These are phyloP conservation scores for Epichloe gansuensis DNA, from an alignment of 2,329 filamentous ascomycete genomes.

Conservation along the genomic window DNA sequence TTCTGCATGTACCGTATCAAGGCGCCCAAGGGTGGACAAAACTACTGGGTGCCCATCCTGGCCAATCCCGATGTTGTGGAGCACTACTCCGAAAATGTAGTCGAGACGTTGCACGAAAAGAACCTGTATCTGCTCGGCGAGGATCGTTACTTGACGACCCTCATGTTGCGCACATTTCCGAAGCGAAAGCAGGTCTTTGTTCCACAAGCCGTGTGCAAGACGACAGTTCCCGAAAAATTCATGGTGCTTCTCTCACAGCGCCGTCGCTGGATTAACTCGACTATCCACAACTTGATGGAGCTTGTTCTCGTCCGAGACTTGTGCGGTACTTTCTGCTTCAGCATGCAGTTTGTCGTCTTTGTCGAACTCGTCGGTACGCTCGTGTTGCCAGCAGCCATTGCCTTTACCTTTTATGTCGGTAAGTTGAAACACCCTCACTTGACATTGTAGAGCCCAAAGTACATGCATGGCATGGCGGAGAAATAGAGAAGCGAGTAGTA, in stretches of 20 bases:
- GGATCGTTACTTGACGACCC: slow-evolving; percentile 87
- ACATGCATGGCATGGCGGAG: not conserved
- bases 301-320: slow-evolving; percentile 88
- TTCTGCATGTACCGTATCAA: slow-evolving; percentile 99
- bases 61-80: slow-evolving; percentile 98
- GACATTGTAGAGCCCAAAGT: not conserved
- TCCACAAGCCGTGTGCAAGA: slow-evolving; percentile 97
- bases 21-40: slow-evolving; percentile 92
- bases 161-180: slow-evolving; percentile 97
- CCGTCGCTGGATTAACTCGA: slow-evolving; percentile 98
- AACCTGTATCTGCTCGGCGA: slow-evolving; percentile 84
- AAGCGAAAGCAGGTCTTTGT: slow-evolving; percentile 99
- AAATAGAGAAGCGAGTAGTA: not conserved
- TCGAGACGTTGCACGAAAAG: slow-evolving; percentile 97
- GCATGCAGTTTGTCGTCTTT: slow-evolving; percentile 97
- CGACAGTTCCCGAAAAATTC: slow-evolving; percentile 86
- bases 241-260: slow-evolving; percentile 86
- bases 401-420: slow-evolving; percentile 94
- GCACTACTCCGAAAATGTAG: slow-evolving; percentile 98
- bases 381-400: slow-evolving; percentile 88
- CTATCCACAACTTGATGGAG: slow-evolving; percentile 97
- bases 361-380: slow-evolving; percentile 91
- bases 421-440: slow-evolving; percentile 28
- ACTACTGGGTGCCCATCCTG: slow-evolving; percentile 98
- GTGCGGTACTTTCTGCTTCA: slow-evolving; percentile 98